Conservation (phyloP, 2,329 filamentous ascomycete species). For the Colletotrichum sp. region DNA sequence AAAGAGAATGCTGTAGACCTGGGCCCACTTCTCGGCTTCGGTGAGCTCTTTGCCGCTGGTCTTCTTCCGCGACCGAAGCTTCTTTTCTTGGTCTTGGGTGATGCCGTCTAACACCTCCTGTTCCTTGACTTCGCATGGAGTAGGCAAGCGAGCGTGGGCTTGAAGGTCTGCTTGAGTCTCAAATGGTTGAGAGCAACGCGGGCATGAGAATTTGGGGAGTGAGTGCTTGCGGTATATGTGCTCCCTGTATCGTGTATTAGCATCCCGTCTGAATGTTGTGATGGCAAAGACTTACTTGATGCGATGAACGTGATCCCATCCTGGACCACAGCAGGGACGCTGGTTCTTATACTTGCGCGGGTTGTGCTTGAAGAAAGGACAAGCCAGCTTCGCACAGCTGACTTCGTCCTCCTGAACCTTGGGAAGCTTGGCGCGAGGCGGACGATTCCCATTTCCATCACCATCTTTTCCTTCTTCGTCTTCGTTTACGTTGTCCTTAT, state of each 20-base stretch:
- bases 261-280: rapidly evolving
- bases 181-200: constrained; percentile 40
- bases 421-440: background rate
- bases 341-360: constrained; percentile 36
- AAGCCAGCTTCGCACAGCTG: constrained; percentile 30
- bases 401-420: background rate
- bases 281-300: constrained; percentile 36
- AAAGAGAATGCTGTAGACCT: constrained; percentile 41
- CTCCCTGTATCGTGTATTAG: constrained; percentile 27
- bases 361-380: constrained; percentile 45
- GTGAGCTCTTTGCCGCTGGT: constrained; percentile 30
- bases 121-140: constrained; percentile 26
- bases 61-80: constrained; percentile 37
- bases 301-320: constrained; percentile 41
- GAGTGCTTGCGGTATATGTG: constrained; percentile 43
- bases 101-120: constrained; percentile 38
- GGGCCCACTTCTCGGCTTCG: constrained; percentile 41
- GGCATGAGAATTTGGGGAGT: constrained; percentile 33
- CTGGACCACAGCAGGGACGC: constrained; percentile 39
- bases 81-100: constrained; percentile 37
- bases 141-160: constrained; percentile 31
- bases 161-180: constrained; percentile 33
- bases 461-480: background rate
- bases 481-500: background rate
- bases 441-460: background rate